phyloP scores from a whole-genome alignment of 495 filamentous ascomycete species.

The Talaromyces stipitatus region DNA sequence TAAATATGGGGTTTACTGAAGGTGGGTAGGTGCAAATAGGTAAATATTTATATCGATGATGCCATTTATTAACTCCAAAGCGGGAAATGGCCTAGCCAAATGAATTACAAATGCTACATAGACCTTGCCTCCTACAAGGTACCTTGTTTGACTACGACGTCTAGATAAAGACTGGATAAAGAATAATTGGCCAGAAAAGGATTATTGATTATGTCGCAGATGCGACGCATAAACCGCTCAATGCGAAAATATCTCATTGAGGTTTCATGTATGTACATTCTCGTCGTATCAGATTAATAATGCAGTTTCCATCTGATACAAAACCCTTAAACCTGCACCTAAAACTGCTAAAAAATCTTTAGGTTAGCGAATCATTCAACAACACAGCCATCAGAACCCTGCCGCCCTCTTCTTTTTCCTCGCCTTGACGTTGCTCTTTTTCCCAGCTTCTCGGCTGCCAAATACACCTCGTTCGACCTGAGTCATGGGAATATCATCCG shows the following conservation, averaged over 20 bases:
- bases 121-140: neutral
- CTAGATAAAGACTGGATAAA: neutral
- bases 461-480: slow-evolving; percentile 36
- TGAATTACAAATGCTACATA: slow-evolving; percentile 1
- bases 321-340: neutral
- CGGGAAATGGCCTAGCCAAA: neutral
- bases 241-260: neutral
- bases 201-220: neutral
- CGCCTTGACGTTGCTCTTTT: slow-evolving; percentile 18
- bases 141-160: neutral
- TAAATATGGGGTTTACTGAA: neutral
- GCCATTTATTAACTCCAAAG: neutral
- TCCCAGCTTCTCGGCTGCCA: slow-evolving; percentile 24
- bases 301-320: neutral
- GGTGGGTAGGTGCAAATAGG: neutral
- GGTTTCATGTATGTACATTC: neutral
- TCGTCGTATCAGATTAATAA: neutral
- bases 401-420: slow-evolving; percentile 36
- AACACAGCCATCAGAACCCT: slow-evolving; percentile 27
- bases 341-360: neutral
- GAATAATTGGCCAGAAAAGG: neutral
- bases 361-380: slow-evolving; percentile 18
- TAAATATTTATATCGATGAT: neutral
- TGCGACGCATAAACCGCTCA: neutral
- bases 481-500: slow-evolving; percentile 32